Percentiles rank a stretch among this genome's conserved stretches.
phyloP scores from a whole-genome alignment of 352 stramenopile genomes.

The Globisporangium spiculum region DNA sequence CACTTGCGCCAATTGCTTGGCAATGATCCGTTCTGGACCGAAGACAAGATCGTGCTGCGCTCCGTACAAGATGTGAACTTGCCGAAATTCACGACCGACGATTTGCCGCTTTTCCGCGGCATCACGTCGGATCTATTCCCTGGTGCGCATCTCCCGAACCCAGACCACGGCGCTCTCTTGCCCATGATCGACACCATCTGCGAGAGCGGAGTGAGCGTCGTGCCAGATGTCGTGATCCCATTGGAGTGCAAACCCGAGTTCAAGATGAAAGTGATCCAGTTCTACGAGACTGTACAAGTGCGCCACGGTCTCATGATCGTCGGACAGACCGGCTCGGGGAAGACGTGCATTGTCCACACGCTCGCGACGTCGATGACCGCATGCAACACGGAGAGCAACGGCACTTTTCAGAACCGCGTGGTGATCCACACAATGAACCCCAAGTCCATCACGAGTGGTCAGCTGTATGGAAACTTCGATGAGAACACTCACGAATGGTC shows the following conservation, averaged over 20 bases:
- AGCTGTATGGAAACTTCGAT: slow-evolving; percentile 95
- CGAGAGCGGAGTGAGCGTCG: slow-evolving; percentile 49
- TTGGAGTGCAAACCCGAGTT: slow-evolving; percentile 82
- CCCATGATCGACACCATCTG: slow-evolving; percentile 84
- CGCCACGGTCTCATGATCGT: slow-evolving; percentile 96
- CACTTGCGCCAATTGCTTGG: slow-evolving; percentile 88
- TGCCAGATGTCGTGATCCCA: slow-evolving; percentile 54
- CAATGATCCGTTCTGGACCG: slow-evolving; percentile 85
- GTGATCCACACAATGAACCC: slow-evolving; percentile 92
- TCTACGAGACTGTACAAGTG: slow-evolving; percentile 95
- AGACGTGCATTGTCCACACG: slow-evolving; percentile 90
- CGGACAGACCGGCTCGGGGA: slow-evolving; percentile 90
- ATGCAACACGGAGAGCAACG: slow-evolving; percentile 57
- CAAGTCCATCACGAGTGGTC: slow-evolving; percentile 92
- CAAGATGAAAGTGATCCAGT: slow-evolving; percentile 90
- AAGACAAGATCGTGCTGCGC: slow-evolving; percentile 91
- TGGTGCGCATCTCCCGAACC: slow-evolving; percentile 80
- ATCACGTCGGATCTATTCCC: slow-evolving; percentile 95
- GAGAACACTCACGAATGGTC: slow-evolving; percentile 94
- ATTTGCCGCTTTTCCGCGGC: slow-evolving; percentile 91
- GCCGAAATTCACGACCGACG: slow-evolving; percentile 92
- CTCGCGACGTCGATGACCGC: slow-evolving; percentile 75
- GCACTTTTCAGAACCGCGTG: slow-evolving; percentile 58
- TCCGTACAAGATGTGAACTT: slow-evolving; percentile 94
- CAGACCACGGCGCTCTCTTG: slow-evolving; percentile 82